These are phyloP conservation scores for Tieghemostelium lacteum DNA, from an alignment of 78 protist species.

Conservation along the genomic window DNA sequence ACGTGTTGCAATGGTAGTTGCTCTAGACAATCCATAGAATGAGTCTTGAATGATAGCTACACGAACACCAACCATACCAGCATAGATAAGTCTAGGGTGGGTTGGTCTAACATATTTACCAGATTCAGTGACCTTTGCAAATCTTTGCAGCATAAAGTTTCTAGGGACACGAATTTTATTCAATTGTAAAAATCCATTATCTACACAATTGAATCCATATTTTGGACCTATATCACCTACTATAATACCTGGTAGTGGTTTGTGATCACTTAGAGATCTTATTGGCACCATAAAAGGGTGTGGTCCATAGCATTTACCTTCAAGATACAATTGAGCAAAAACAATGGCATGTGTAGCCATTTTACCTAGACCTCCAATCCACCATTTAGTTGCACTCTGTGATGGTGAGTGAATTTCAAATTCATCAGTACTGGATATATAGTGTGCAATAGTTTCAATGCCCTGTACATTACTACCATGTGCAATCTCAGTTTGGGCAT, in stretches of 20 bases:
- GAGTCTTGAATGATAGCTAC: slow-evolving; percentile 46
- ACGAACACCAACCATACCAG: slow-evolving; percentile 74
- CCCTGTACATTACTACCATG: slow-evolving; percentile 86
- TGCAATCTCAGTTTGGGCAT: slow-evolving; percentile 79
- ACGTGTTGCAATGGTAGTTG: slow-evolving; percentile 81
- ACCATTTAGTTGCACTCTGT: slow-evolving; percentile 89
- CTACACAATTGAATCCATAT: slow-evolving; percentile 42
- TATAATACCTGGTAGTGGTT: slow-evolving; percentile 50
- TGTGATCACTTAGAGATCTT: slow-evolving; percentile 27
- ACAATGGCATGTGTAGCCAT: slow-evolving; percentile 80
- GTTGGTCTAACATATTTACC: slow-evolving; percentile 82
- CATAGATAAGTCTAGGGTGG: slow-evolving; percentile 74
- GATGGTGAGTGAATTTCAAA: slow-evolving; percentile 88
- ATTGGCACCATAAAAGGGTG: slow-evolving; percentile 72
- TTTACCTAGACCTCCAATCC: slow-evolving; percentile 90
- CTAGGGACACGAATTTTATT: slow-evolving; percentile 56
- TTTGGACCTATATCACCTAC: slow-evolving; percentile 85
- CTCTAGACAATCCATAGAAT: slow-evolving; percentile 22
- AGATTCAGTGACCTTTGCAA: neutral
- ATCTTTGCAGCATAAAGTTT: slow-evolving; percentile 35
- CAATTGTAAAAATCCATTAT: slow-evolving; percentile 66
- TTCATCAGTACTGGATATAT: slow-evolving; percentile 66
- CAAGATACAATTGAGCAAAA: slow-evolving; percentile 70
- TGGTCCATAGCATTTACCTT: slow-evolving; percentile 52
- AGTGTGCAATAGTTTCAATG: slow-evolving; percentile 85